Base-by-base conservation (phyloP, 176 grass and related monocot species). In the Pharus latifolius region DNA sequence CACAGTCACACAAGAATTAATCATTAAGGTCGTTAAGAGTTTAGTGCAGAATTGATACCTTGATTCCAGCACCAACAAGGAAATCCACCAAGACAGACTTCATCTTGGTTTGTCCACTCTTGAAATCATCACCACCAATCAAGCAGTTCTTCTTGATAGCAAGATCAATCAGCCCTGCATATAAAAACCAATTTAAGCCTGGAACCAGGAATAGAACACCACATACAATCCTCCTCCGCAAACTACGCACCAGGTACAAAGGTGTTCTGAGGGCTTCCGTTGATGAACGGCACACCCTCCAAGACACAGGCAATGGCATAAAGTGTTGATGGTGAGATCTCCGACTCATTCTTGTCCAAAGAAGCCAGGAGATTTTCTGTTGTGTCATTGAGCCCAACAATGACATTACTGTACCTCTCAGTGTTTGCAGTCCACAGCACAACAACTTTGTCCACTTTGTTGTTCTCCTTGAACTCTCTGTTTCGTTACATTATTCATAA, bases 21-120 rank as follows among this genome's bases (percentile, higher is more conserved):
- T n/a, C n/a, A 71, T 38, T 72, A 27, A 34, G 14, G 1, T 10
- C 68, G 32, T 15, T 23, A 46, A 51, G 14, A 15, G 56, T 40
- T 73, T 43, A 10, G 27, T 14, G 5, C 4, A 56, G 47, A 35
- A 30, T 41, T 35, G 37, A 25, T 76, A 98, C 95, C 87, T 98
- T 98, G 17, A 98, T 98, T 71, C 95, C 95, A 65, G 95, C 95
- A 63, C 95, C 95, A 29, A 99, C 90, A 64, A 99, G 87, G 62
- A 99, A 99, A 72, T 99, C 95, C 2, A 99, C 95, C 40, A 99
- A 71, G 40, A 99, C 95, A 63, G 90, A 99, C 76, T 99, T 99
- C 61, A 99, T 99, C 64, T 99, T 99, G 38, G 95, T 99, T 47
- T 99, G 95, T 14, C 95, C 95, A 71, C 95, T 99, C 78, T 99